Conservation (phyloP, 208 protist species). For the Crithidia brevicula region DNA sequence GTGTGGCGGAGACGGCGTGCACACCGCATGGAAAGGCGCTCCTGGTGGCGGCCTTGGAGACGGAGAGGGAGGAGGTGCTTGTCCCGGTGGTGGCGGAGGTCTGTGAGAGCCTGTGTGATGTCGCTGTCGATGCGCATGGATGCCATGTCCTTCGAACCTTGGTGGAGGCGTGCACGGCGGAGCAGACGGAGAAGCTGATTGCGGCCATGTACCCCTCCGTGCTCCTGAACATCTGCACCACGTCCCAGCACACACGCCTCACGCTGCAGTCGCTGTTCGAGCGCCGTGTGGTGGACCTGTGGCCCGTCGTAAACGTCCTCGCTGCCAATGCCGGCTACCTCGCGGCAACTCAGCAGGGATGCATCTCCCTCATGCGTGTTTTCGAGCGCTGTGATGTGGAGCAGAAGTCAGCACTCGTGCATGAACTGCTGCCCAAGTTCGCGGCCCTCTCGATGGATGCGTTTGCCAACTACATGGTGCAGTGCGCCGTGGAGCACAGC, state of each 20-base stretch:
- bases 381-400: slow-evolving; percentile 67
- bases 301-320: slow-evolving; percentile 63
- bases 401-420: slow-evolving; percentile 67
- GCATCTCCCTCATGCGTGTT: slow-evolving; percentile 87
- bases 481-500: slow-evolving; percentile 86
- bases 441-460: slow-evolving; percentile 73
- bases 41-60: slow-evolving; percentile 54
- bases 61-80: slow-evolving; percentile 48
- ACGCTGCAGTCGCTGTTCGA: slow-evolving; percentile 80
- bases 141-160: slow-evolving; percentile 79
- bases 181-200: slow-evolving; percentile 59
- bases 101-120: slow-evolving; percentile 45
- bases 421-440: slow-evolving; percentile 65
- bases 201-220: slow-evolving; percentile 69
- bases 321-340: slow-evolving; percentile 76
- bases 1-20: slow-evolving; percentile 66
- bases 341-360: slow-evolving; percentile 85
- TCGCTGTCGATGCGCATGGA: slow-evolving; percentile 71
- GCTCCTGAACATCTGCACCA: slow-evolving; percentile 80
- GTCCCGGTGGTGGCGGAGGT: slow-evolving; percentile 58
- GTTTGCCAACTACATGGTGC: slow-evolving; percentile 92
- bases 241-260: slow-evolving; percentile 81
- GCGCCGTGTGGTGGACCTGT: slow-evolving; percentile 62
- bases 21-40: slow-evolving; percentile 57
- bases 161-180: slow-evolving; percentile 49